Percentiles rank a stretch among this genome's conserved stretches.
Conservation (phyloP, 345 rosid species). For the Brassica cretica region DNA sequence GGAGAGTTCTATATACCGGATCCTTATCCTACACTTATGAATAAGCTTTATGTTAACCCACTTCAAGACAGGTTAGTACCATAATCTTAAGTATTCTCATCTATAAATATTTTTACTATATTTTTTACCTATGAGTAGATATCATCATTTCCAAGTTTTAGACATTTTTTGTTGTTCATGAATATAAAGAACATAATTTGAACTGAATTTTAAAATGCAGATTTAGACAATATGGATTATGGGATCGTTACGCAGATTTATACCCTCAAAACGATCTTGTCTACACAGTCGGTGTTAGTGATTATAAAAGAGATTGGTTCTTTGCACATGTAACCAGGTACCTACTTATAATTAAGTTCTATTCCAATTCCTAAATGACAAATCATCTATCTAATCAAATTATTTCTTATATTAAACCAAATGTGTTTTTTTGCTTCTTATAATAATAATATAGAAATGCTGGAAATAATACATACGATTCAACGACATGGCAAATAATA, state of each 20-base stretch:
- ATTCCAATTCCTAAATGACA: neutral
- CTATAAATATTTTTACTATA: neutral
- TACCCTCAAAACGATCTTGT: conserved; percentile 60
- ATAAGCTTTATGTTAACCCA: conserved; percentile 43
- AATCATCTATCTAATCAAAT: neutral
- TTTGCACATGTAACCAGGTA: conserved; percentile 86
- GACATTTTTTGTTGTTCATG: neutral
- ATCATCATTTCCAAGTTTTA: neutral
- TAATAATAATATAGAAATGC: conserved; percentile 40
- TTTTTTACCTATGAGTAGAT: neutral
- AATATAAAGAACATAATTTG: neutral
- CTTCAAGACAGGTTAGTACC: conserved; percentile 47
- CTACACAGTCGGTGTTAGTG: conserved; percentile 52
- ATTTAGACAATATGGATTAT: conserved; percentile 80
- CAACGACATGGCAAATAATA: conserved; percentile 76
- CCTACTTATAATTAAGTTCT: neutral
- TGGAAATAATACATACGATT: conserved; percentile 42
- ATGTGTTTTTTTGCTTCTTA: neutral
- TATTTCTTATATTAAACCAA: neutral
- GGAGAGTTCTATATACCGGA: conserved; percentile 77
- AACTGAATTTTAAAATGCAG: conserved; percentile 35
- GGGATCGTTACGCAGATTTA: conserved; percentile 73
- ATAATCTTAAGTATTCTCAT: neutral
- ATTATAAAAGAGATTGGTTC: conserved; percentile 70
- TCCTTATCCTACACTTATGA: conserved; percentile 58